These are phyloP conservation scores for Thalassiosira ordinaria DNA, from an alignment of 352 stramenopile species.

Conservation along the genomic window DNA sequence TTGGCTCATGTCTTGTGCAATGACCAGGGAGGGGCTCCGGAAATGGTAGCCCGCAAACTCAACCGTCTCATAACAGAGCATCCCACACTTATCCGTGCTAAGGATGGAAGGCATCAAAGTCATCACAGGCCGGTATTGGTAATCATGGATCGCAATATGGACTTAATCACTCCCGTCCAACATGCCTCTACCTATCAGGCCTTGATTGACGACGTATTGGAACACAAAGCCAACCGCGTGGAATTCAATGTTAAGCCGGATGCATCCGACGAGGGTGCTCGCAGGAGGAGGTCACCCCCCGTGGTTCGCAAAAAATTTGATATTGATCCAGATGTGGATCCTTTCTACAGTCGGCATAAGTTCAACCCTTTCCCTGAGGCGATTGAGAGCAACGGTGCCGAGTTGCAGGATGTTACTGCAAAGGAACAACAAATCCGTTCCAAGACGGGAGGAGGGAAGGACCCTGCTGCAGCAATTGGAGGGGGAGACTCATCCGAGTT, in stretches of 20 bases:
- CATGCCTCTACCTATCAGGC: conserved; percentile 93
- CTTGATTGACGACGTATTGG: conserved; percentile 96
- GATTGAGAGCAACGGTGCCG: conserved; percentile 88
- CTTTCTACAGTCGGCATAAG: conserved; percentile 87
- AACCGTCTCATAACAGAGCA: conserved; percentile 81
- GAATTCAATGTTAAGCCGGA: conserved; percentile 87
- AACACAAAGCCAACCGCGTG: conserved; percentile 95
- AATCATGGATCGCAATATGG: conserved; percentile 96
- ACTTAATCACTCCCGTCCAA: conserved; percentile 94
- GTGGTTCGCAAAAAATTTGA: conserved; percentile 80
- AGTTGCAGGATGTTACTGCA: conserved; percentile 86
- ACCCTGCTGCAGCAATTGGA: conserved; percentile 23
- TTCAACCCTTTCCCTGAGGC: conserved; percentile 89
- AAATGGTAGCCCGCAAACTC: conserved; percentile 96
- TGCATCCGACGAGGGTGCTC: conserved; percentile 29
- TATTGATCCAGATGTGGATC: conserved; percentile 85
- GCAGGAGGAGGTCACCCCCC: conserved; percentile 39
- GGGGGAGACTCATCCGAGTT: conserved; percentile 83
- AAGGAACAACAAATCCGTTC: conserved; percentile 79
- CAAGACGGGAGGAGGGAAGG: conserved; percentile 53
- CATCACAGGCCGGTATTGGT: conserved; percentile 93
- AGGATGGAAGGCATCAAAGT: conserved; percentile 54
- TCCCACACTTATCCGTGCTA: conserved; percentile 64
- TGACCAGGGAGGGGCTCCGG: conserved; percentile 92
- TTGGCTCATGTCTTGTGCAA: no score